Evolutionary conservation across 768 basidiomycete genomes (phyloP).

Genomic region (Pleurotus salmoneostramineus): DNA sequence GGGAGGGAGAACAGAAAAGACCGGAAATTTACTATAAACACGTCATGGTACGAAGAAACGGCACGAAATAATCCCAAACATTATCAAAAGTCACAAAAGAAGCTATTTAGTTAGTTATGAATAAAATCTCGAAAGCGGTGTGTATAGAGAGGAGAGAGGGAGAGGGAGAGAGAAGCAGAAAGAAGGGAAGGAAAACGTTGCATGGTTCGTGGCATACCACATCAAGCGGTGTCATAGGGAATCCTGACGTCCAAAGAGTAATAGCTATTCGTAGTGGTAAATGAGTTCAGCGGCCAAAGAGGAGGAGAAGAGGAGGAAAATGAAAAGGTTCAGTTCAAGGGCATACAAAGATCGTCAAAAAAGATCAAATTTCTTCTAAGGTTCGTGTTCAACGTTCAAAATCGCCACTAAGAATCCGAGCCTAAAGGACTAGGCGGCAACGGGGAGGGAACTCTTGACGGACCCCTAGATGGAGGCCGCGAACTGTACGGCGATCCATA

Average conservation of each 20-base stretch:
- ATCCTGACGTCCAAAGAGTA: not conserved
- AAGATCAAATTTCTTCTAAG: not conserved
- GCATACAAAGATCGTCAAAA: not conserved
- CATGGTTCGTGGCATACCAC: slow-evolving; percentile 1
- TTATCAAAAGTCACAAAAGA: not conserved
- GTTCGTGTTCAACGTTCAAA: not conserved
- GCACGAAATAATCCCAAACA: not conserved
- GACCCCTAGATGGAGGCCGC: not conserved
- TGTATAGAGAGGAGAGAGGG: not conserved
- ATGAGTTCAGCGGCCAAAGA: not conserved
- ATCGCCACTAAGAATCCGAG: not conserved
- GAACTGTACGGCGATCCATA: slow-evolving; percentile 34
- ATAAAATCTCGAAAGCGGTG: not conserved
- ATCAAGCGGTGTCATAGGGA: slow-evolving; percentile 2
- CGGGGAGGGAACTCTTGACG: slow-evolving; percentile 4
- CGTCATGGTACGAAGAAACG: not conserved
- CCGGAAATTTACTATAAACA: not conserved
- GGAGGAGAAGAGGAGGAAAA: not conserved
- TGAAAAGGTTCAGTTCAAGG: not conserved
- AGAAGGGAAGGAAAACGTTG: not conserved
- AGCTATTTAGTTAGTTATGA: not conserved
- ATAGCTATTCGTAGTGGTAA: not conserved
- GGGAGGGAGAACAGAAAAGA: too few species aligned
- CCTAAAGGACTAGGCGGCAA: slow-evolving; percentile 6
- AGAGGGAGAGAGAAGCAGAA: not conserved